Base-by-base conservation (phyloP, 1,139 yeast species). In the Sugiyamaella japonica region DNA sequence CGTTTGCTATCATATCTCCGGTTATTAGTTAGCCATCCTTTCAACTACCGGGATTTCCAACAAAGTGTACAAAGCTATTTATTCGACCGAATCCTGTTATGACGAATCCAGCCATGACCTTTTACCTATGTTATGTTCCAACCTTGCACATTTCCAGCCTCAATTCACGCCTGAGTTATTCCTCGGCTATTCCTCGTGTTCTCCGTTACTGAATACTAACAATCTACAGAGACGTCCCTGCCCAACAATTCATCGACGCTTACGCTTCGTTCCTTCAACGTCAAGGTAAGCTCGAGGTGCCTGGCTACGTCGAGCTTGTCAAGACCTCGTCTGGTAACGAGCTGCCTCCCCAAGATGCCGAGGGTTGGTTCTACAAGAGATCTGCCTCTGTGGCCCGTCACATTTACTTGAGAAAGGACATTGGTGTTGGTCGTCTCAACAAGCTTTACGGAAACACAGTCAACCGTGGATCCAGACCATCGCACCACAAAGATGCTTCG, bases 371-470 rank as follows among this genome's bases (percentile, higher is more conserved):
- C 89, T 93, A 91, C 96, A 89, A 87, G 89, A 89, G 99, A 82
- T 95, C 99, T 74, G 99, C 99, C 74, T 91, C 99, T 61, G 90
- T 90, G 77, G 99, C 99, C 75, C 93, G 99, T 85, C 99, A 93
- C 93, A 86, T 93, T 80, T 95, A 95, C 96, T 85, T 93, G 82
- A 91, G 97, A 89, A 93, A 93, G 83, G 89, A 88, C 74, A 96
- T 93, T 73, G 99, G 99, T 87, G 96, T 93, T 71, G 99, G 99
- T 84, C 88, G 89, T 77, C 86, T 93, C 77, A 91, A 91, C 95
- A 93, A 89, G 82, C 84, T 89, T 75, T 95, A 93, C 95, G 99
- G 99, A 80, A 95, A 96, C 82, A 90, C 98, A 73, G 82, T 86
- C 80, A 93, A 91, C 96, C 93, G 98, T 83, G 99, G 99, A 79